Evolutionary conservation across 495 filamentous ascomycete species (phyloP).

Genomic region (Hypoxylon perforatum): DNA sequence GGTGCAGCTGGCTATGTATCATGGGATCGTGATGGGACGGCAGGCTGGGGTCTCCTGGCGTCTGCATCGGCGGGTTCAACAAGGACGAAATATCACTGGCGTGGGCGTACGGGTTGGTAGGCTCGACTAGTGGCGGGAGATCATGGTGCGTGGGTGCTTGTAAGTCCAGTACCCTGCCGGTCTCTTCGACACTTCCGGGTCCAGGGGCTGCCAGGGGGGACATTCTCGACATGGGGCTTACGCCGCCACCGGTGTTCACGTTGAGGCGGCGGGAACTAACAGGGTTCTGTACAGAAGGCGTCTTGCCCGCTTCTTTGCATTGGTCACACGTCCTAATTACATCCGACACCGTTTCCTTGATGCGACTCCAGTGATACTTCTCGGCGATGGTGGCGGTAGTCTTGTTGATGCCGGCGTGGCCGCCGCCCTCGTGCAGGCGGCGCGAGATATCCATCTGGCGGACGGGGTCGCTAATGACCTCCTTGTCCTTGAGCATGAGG

Average conservation of each 20-base stretch:
- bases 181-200: slow-evolving; percentile 30
- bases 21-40: slow-evolving; percentile 40
- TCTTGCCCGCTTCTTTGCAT: slow-evolving; percentile 84
- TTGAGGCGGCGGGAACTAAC: slow-evolving; percentile 27
- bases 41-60: slow-evolving; percentile 45
- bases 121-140: slow-evolving; percentile 39
- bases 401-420: slow-evolving; percentile 98
- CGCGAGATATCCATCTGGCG: slow-evolving; percentile 91
- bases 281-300: slow-evolving; percentile 40
- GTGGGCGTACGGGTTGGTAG: slow-evolving; percentile 49
- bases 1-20: slow-evolving; percentile 41
- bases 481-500: slow-evolving; percentile 97
- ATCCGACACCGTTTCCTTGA: slow-evolving; percentile 95
- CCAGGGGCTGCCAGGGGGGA: slow-evolving; percentile 32
- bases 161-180: slow-evolving; percentile 43
- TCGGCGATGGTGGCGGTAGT: slow-evolving; percentile 94
- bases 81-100: slow-evolving; percentile 50
- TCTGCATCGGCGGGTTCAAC: slow-evolving; percentile 41
- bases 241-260: slow-evolving; percentile 26
- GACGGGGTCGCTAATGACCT: slow-evolving; percentile 92
- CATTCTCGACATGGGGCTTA: slow-evolving; percentile 29
- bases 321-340: slow-evolving; percentile 92
- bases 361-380: slow-evolving; percentile 97
- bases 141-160: slow-evolving; percentile 33
- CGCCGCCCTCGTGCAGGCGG: slow-evolving; percentile 71